Conservation (phyloP, 306 rosid species). For the Myrica gale region DNA sequence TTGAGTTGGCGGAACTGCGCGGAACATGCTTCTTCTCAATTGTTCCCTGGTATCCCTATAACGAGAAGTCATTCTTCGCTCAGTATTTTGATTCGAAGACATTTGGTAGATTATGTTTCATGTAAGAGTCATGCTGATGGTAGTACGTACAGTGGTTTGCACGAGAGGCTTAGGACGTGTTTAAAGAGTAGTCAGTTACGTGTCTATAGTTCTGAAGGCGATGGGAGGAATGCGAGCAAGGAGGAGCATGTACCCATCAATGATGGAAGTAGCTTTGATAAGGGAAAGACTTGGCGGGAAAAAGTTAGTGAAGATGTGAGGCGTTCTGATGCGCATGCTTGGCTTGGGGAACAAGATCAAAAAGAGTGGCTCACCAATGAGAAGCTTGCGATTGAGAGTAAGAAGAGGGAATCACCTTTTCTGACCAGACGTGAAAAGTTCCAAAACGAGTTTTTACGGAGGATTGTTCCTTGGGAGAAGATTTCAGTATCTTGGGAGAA, state of each 20-base stretch:
- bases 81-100: conserved; percentile 44
- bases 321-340: conserved; percentile 57
- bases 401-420: conserved; percentile 73
- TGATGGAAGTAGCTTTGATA: conserved; percentile 48
- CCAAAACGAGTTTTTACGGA: conserved; percentile 71
- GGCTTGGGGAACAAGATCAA: conserved; percentile 80
- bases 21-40: conserved; percentile 38
- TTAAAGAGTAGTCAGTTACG: conserved; percentile 47
- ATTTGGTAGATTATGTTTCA: conserved; percentile 38
- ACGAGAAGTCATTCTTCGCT: conserved; percentile 33
- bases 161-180: conserved; percentile 30
- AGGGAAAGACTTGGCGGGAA: conserved; percentile 45
- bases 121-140: conserved; percentile 33
- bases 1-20: conserved; percentile 40
- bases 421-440: conserved; percentile 71
- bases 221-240: conserved; percentile 84
- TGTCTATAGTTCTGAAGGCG: conserved; percentile 74
- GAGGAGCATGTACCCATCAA: conserved; percentile 57
- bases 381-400: conserved; percentile 64
- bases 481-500: conserved; percentile 84
- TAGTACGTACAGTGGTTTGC: conserved; percentile 34
- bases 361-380: conserved; percentile 83
- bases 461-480: conserved; percentile 95
- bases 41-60: conserved; percentile 32
- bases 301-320: conserved; percentile 45